Percentiles rank a stretch among this genome's conserved stretches.
phyloP scores from a whole-genome alignment of 2,329 filamentous ascomycete genomes.

The Microsporum audouinii region DNA sequence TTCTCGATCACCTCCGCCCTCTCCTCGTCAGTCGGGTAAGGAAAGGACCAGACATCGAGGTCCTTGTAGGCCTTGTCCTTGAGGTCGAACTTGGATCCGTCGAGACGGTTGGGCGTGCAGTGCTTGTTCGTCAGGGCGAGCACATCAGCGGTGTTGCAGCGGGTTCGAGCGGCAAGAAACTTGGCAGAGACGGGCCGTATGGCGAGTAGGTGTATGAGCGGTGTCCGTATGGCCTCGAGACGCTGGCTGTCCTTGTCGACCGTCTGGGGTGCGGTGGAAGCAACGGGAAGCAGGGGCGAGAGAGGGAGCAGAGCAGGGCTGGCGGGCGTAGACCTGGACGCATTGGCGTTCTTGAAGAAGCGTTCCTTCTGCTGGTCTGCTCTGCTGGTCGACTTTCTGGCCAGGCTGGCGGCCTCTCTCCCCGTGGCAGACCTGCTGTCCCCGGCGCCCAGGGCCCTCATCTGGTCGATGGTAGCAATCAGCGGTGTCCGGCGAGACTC shows the following conservation, averaged over 20 bases:
- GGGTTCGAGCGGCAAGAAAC: conserved; percentile 37
- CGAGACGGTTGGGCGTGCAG: conserved; percentile 39
- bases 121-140: conserved; percentile 41
- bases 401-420: conserved; percentile 20
- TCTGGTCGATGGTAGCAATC: conserved; percentile 28
- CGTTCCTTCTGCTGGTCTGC: conserved; percentile 33
- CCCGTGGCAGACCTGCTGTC: conserved; percentile 23
- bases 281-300: conserved; percentile 19
- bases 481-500: conserved; percentile 45
- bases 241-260: conserved; percentile 29
- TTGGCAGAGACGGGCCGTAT: conserved; percentile 39
- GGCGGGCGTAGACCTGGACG: conserved; percentile 31
- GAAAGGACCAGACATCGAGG: conserved; percentile 51
- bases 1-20: conserved; percentile 50
- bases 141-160: conserved; percentile 40
- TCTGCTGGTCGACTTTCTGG: conserved; percentile 27
- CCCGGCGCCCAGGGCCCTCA: conserved; percentile 28
- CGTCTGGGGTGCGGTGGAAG: conserved; percentile 24
- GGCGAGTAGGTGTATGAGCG: conserved; percentile 44
- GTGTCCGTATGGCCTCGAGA: conserved; percentile 35
- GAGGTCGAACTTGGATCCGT: conserved; percentile 42
- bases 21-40: conserved; percentile 45
- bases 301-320: conserved; percentile 32
- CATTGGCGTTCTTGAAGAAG: conserved; percentile 26
- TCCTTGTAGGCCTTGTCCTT: conserved; percentile 50